Percentiles rank a stretch among this genome's conserved stretches.
Conservation (phyloP, 768 basidiomycete species). For the Phylloporus sp. region DNA sequence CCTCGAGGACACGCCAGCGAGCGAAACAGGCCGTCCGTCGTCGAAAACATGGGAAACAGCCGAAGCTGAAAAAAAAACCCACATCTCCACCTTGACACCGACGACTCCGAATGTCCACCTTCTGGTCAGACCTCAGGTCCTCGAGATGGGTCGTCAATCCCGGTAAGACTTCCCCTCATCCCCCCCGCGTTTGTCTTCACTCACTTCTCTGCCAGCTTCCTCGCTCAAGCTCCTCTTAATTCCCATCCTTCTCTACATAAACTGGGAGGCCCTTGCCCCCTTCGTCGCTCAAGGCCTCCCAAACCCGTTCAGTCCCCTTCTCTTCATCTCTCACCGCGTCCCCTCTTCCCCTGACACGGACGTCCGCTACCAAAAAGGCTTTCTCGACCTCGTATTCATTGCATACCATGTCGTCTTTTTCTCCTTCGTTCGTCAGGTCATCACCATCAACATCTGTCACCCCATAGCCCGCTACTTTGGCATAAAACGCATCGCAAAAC, state of each 20-base stretch:
- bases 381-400: constrained; percentile 72
- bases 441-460: constrained; percentile 58
- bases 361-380: constrained; percentile 67
- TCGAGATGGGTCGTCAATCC: constrained; percentile 74
- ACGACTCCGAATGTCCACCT: background rate
- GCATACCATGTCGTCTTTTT: constrained; percentile 83
- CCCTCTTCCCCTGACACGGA: constrained; percentile 47
- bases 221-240: constrained; percentile 64
- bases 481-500: constrained; percentile 58
- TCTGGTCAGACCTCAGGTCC: constrained; percentile 49
- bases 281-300: constrained; percentile 42
- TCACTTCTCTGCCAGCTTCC: constrained; percentile 36
- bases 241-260: constrained; percentile 55
- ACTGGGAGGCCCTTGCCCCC: constrained; percentile 55
- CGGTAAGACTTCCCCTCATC: constrained; percentile 31
- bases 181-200: background rate
- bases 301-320: constrained; percentile 71
- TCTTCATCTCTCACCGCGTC: constrained; percentile 68
- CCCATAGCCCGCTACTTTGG: constrained; percentile 70
- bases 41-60: constrained; percentile 53
- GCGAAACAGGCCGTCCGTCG: constrained; percentile 53
- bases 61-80: no score
- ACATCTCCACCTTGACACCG: no score
- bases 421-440: constrained; percentile 76
- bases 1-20: constrained; percentile 60